phyloP scores from a whole-genome alignment of 495 filamentous ascomycete species.

The Xylaria acuta region DNA sequence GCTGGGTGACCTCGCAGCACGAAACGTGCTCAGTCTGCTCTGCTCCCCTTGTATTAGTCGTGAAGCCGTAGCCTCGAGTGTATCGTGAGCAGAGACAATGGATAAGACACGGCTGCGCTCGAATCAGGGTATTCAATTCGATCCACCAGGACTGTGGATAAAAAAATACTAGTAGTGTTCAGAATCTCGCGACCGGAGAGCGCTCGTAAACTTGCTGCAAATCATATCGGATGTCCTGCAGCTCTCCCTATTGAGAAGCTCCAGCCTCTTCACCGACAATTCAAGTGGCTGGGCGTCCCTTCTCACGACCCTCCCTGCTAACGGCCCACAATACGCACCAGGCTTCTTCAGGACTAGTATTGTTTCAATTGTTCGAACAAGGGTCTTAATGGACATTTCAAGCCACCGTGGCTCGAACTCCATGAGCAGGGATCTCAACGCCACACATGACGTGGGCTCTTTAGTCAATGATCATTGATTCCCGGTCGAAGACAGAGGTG shows the following conservation, averaged over 20 bases:
- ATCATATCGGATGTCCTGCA: slow-evolving; percentile 23
- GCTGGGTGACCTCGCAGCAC: not conserved
- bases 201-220: slow-evolving; percentile 17
- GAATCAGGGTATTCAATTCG: not conserved
- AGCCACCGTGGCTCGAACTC: slow-evolving; percentile 40
- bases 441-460: slow-evolving; percentile 50
- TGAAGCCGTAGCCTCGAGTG: not conserved
- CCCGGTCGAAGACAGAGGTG: not conserved
- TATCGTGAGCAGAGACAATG: slow-evolving; percentile 3
- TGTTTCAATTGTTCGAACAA: not conserved
- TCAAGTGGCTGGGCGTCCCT: slow-evolving; percentile 38
- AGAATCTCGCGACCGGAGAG: not conserved
- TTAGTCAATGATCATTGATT: slow-evolving; percentile 10
- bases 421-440: slow-evolving; percentile 28
- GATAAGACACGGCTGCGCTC: not conserved
- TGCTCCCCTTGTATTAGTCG: not conserved
- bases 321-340: not conserved
- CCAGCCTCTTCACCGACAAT: slow-evolving; percentile 42
- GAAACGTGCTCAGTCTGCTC: not conserved
- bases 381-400: slow-evolving; percentile 21
- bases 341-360: not conserved
- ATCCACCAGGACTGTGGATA: slow-evolving; percentile 17
- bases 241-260: not conserved
- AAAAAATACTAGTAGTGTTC: not conserved
- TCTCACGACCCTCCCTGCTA: slow-evolving; percentile 1